Evolutionary conservation across 495 filamentous ascomycete species (phyloP), one percentile per base, ranked within the genome.

Genomic region (Clohesyomyces aquaticus): DNA sequence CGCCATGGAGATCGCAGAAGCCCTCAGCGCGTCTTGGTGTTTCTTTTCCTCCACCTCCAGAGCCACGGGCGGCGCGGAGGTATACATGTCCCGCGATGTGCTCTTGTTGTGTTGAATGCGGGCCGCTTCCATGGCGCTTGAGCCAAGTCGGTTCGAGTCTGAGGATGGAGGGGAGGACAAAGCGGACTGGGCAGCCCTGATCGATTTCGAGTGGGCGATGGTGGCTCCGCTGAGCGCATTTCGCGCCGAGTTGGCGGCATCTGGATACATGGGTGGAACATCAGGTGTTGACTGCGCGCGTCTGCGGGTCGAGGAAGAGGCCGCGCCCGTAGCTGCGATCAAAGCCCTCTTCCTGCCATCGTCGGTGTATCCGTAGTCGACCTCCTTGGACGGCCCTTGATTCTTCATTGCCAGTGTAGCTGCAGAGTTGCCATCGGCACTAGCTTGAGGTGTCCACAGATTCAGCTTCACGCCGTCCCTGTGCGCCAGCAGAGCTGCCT

Each of bases 1-100:
- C 23, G 92, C 91, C 91, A 96, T 96, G 3, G 87, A 89, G 0
- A 96, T 75, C 3, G 92, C 89, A 18, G 91, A 91, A 19, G 91
- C 91, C 61, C 85, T 88, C 0, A 96, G 75, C 4, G 86, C 85
- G 71, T 89, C 87, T 32, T 83, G 79, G 54, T 81, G 84, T 45
- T 83, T 86, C 73, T 86, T 79, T 64, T 95, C 92, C 35, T 95
- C 87, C 0, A 85, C 70, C 69, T 95, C 91, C 6, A 79, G 76
- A 29, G 83, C 77, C 4, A 94, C 84, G 0, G 88, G 89, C 12
- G 91, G 91, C 48, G 85, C 77, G 2, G 89, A 86, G 1, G 88
- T 91, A 66, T 86, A 93, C 80, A 96, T 86, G 28, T 84, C 84
- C 59, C 84, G 78, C 1, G 71, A 25, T 81, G 76, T 62, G 59